Base-by-base conservation (phyloP, 169 alveolate genomes). In the Eimeria sp. region DNA sequence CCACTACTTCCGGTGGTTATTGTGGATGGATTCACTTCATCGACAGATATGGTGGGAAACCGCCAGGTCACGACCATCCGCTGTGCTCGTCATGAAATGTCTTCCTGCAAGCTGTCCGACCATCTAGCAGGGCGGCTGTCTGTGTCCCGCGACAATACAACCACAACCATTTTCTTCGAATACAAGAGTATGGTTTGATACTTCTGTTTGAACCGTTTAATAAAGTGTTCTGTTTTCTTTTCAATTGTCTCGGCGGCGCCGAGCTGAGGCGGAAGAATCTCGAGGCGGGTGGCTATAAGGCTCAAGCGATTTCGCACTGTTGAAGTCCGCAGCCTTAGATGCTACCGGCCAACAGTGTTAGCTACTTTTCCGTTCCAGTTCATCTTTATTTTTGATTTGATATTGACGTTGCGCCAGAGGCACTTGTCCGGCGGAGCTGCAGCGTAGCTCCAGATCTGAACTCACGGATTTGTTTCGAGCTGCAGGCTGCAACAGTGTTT, bases 41-140 rank as follows among this genome's bases (percentile, higher is more conserved):
- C 70, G 9, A 5, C 20, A n/a, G 20, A n/a, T 61, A 14, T 18
- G 27, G 10, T 0, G 5, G 70, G 70, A 61, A 61, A 18, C 20
- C 70, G 70, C 70, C 70, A 61, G 27, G 70, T 61, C 70, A 61
- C 70, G 63, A 6, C 70, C 70, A 61, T 61, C 70, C 70, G 70
- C 27, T n/a, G 70, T 10, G 70, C 20, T 18, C n/a, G 20, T 18
- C 20, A 2, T 18, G n/a, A 61, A 61, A 18, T 61, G 70, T 61
- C 70, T 61, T 61, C 70, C 20, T 10, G 70, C 70, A 18, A 61
- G 70, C 70, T 18, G 70, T 6, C 61, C 61, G 16, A 2, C 70
- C 70, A 61, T 61, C 70, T 4, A 16, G 27, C 70, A 61, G 9
- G 70, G 70, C 70, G 20, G 70, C 70, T 61, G n/a, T 14, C 70